phyloP scores from a whole-genome alignment of 441 rosid genomes.

The Lepidium campestre region DNA sequence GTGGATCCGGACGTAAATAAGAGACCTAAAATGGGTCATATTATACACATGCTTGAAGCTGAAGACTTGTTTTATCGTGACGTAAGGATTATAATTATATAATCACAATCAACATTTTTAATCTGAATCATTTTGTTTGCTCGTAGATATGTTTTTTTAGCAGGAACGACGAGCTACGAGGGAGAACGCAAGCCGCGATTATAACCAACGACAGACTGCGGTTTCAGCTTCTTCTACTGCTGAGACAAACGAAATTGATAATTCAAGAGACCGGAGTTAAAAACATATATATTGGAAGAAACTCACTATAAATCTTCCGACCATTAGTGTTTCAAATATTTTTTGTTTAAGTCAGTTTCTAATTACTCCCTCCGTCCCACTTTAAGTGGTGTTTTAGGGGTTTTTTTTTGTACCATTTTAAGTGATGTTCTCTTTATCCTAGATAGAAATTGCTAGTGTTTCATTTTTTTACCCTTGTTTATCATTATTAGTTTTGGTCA shows the following conservation, averaged over 20 bases:
- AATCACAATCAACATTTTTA: neutral
- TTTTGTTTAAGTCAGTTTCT: neutral
- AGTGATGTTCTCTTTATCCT: no score
- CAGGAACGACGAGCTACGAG: slow-evolving; percentile 27
- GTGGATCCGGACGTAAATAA: slow-evolving; percentile 96
- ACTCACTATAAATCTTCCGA: neutral
- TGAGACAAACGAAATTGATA: slow-evolving; percentile 17
- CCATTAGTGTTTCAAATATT: neutral
- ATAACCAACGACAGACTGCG: neutral
- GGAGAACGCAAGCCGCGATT: slow-evolving; percentile 11
- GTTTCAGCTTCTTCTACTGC: neutral
- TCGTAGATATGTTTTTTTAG: neutral
- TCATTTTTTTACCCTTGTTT: no score
- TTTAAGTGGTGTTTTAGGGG: no score
- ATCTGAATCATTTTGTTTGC: neutral
- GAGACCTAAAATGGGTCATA: slow-evolving; percentile 96
- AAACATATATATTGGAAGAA: neutral
- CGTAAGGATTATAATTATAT: slow-evolving; percentile 36
- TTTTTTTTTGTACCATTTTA: no score
- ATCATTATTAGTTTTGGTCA: no score
- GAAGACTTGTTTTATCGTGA: slow-evolving; percentile 72
- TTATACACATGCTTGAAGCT: slow-evolving; percentile 95
- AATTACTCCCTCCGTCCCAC: no score
- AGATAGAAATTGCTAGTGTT: no score
- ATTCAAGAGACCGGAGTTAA: slow-evolving; percentile 8